phyloP scores from a whole-genome alignment of 2,329 filamentous ascomycete species.

The Sphaerostilbella broomeana region DNA sequence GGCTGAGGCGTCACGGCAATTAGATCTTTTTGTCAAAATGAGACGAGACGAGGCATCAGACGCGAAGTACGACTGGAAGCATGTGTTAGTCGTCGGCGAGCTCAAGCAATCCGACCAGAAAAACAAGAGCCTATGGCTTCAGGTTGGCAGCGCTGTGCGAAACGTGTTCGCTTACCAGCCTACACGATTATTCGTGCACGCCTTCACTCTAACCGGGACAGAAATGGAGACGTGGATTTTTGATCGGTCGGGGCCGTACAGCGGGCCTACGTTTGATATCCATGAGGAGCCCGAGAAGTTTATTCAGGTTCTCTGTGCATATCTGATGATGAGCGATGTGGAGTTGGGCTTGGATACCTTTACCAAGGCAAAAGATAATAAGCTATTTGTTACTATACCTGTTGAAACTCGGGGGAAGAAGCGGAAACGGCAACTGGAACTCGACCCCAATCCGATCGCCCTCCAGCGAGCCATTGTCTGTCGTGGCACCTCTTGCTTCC shows the following conservation, averaged over 20 bases:
- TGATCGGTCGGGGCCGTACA: constrained; percentile 7
- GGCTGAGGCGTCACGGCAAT: background rate
- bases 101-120: constrained; percentile 1
- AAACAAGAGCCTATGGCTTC: constrained; percentile 3
- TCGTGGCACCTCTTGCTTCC: background rate
- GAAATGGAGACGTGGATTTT: constrained; percentile 8
- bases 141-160: constrained; percentile 5
- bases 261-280: constrained; percentile 8
- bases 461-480: too few relatives aligned
- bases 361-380: background rate
- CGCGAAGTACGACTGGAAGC: background rate
- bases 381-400: too few relatives aligned
- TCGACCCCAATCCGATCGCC: too few relatives aligned
- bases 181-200: constrained; percentile 1
- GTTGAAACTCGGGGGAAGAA: too few relatives aligned
- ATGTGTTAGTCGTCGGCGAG: constrained; percentile 2
- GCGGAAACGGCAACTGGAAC: too few relatives aligned
- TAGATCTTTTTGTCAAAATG: background rate
- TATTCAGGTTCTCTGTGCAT: constrained; percentile 6
- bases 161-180: constrained; percentile 5
- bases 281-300: constrained; percentile 8
- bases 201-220: background rate
- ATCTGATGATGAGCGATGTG: constrained; percentile 4
- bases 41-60: background rate
- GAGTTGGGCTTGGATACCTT: constrained; percentile 9